These are phyloP conservation scores for Saturnispora sekii DNA, from an alignment of 805 yeast species.

Conservation along the genomic window DNA sequence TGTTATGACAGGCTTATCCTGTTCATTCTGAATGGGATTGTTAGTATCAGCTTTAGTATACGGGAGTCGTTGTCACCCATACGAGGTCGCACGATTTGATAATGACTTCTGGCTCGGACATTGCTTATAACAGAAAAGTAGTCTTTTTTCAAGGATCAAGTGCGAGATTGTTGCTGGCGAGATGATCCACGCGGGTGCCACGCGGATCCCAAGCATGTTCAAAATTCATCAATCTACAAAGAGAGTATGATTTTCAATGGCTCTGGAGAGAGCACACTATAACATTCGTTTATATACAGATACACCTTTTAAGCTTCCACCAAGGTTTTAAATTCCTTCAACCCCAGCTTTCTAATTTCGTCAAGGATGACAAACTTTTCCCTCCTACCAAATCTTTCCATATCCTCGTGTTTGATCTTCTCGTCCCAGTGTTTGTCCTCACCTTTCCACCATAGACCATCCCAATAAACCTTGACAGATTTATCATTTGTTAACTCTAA, in stretches of 20 bases:
- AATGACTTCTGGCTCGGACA: constrained; percentile 2
- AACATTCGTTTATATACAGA: background rate
- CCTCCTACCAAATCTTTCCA: constrained; percentile 49
- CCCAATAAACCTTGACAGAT: constrained; percentile 61
- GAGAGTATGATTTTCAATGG: too few species aligned
- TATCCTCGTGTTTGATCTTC: constrained; percentile 48
- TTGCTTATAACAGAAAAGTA: background rate
- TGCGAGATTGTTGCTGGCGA: background rate
- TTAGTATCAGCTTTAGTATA: background rate
- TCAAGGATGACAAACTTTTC: constrained; percentile 61
- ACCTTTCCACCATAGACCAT: constrained; percentile 80
- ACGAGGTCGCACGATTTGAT: constrained; percentile 6
- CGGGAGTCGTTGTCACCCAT: background rate
- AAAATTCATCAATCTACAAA: too few species aligned
- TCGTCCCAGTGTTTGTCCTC: constrained; percentile 65
- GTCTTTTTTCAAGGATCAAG: too few species aligned
- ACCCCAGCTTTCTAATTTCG: constrained; percentile 36
- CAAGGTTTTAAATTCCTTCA: constrained; percentile 13
- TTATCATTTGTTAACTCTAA: constrained; percentile 40
- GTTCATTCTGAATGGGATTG: constrained; percentile 31
- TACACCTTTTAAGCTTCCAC: background rate
- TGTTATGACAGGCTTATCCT: constrained; percentile 40
- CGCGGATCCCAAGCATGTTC: too few species aligned
- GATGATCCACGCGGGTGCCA: too few species aligned
- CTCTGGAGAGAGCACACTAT: too few species aligned